These are phyloP conservation scores for Teunomyces gatunensis DNA, from an alignment of 805 yeast genomes.

Conservation along the genomic window DNA sequence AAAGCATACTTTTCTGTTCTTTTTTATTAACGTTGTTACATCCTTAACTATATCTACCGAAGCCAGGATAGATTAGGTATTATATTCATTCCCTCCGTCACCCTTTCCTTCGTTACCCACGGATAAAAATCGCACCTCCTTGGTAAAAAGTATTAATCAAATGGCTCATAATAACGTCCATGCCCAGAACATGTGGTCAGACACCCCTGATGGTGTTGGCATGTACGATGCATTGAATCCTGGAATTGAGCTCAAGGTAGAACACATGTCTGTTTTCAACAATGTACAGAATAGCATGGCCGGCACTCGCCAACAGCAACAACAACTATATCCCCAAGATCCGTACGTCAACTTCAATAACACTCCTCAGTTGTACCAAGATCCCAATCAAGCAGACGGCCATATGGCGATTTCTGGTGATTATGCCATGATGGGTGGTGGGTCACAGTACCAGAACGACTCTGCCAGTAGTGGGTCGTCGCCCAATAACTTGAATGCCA, in stretches of 20 bases:
- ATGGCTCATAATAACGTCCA: conserved; percentile 1
- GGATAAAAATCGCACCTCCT: not conserved
- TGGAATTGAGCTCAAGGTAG: conserved; percentile 5
- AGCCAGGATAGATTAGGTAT: too few species aligned
- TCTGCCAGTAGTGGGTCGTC: not conserved
- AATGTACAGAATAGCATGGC: not conserved
- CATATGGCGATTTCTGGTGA: not conserved
- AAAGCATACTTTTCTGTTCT: too few species aligned
- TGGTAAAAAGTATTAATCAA: not conserved
- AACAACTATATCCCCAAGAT: too few species aligned
- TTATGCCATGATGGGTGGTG: not conserved
- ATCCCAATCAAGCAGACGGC: not conserved
- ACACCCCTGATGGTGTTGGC: not conserved
- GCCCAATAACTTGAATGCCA: not conserved
- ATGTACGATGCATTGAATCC: not conserved
- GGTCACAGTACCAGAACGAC: not conserved
- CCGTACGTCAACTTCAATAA: not conserved
- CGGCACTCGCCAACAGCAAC: not conserved
- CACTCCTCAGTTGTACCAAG: not conserved
- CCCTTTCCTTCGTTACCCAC: not conserved
- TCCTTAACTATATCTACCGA: too few species aligned
- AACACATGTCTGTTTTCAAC: conserved; percentile 5
- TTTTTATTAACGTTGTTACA: too few species aligned
- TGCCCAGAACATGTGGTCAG: not conserved
- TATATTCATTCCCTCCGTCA: not conserved